Evolutionary conservation across 1,139 yeast genomes (phyloP), one percentile per base, ranked within the genome.

Genomic region (Geotrichum carabidarum): DNA sequence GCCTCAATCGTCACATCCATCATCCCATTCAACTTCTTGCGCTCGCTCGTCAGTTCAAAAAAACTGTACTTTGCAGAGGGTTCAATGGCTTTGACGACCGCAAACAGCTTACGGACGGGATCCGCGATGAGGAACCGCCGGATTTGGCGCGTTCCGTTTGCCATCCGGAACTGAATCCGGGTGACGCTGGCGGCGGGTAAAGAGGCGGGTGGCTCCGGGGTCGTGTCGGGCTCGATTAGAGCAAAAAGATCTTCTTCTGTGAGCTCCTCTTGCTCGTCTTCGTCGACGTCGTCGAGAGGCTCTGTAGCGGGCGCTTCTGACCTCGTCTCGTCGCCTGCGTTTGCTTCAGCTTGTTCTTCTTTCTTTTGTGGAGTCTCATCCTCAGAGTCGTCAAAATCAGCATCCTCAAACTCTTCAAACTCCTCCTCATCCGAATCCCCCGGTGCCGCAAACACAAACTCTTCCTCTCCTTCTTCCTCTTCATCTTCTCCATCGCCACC

Each of bases 81-180:
- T 5, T 76, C 78, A 32, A 77, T 71, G 3, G 74, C 72, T 63
- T 84, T 81, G 37, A 80, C 75, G 40, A 79, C 74, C 50, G 84
- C 83, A 66, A 74, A 87, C 41, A 93, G 76, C 14, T 76, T 74
- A 65, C 80, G 59, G 0, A 93, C 86, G 2, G 76, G 71, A 60
- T 84, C 94, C 3, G 72, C 66, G 9, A 78, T 64, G 12, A 71
- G 71, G 63, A 93, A 86, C 60, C 88, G 79, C 57, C 89, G 84
- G 14, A 93, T 84, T 12, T 84, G 72, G 59, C 98, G 76, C 54
- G 84, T 79, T 18, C 98, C 98, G 63, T 85, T 89, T 17, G 94
- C 95, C 45, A 89, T 80, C 57, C 97, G 78, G 22, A 93, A 78
- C 69, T 93, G 99, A 22, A 93, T 79, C 63, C 98, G 76, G 1